Conservation (phyloP, 768 basidiomycete genomes). For the Bullera alba region DNA sequence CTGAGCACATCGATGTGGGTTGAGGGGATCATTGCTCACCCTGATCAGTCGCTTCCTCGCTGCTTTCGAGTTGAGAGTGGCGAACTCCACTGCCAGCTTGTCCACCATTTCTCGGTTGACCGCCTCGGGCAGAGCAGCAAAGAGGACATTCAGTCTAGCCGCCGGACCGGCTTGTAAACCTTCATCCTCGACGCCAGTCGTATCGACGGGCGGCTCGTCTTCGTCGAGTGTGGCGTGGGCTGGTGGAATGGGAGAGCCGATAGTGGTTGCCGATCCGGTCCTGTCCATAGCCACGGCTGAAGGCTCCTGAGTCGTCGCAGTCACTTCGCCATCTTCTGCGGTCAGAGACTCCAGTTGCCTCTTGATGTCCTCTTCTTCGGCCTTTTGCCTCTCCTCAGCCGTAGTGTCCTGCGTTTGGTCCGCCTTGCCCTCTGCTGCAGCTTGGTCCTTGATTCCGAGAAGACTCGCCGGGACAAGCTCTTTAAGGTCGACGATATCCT, state of each 20-base stretch:
- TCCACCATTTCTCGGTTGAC: slow-evolving; percentile 84
- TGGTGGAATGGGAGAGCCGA: slow-evolving; percentile 1
- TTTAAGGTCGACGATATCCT: slow-evolving; percentile 82
- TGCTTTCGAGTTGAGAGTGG: slow-evolving; percentile 92
- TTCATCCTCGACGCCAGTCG: slow-evolving; percentile 18
- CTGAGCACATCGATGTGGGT: background rate
- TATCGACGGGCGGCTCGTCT: background rate
- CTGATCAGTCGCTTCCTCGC: slow-evolving; percentile 83
- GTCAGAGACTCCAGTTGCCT: slow-evolving; percentile 73
- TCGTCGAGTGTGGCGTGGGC: background rate
- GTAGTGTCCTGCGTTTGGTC: slow-evolving; percentile 53
- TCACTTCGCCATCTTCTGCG: slow-evolving; percentile 8
- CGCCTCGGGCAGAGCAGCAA: slow-evolving; percentile 87
- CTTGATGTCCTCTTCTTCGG: slow-evolving; percentile 57
- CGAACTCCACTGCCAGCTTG: slow-evolving; percentile 90
- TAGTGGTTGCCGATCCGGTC: slow-evolving; percentile 8
- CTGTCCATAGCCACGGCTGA: slow-evolving; percentile 11
- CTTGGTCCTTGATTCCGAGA: slow-evolving; percentile 58
- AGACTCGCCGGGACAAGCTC: slow-evolving; percentile 86
- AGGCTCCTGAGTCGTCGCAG: background rate
- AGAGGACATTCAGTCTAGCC: slow-evolving; percentile 80
- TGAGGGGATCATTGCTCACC: slow-evolving; percentile 48
- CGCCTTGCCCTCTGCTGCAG: slow-evolving; percentile 49
- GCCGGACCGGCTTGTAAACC: slow-evolving; percentile 80
- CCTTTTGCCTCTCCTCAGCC: slow-evolving; percentile 41